Percentiles rank a stretch among this genome's conserved stretches.
Conservation (phyloP, 2,329 filamentous ascomycete species). For the Scedosporium boydii region DNA sequence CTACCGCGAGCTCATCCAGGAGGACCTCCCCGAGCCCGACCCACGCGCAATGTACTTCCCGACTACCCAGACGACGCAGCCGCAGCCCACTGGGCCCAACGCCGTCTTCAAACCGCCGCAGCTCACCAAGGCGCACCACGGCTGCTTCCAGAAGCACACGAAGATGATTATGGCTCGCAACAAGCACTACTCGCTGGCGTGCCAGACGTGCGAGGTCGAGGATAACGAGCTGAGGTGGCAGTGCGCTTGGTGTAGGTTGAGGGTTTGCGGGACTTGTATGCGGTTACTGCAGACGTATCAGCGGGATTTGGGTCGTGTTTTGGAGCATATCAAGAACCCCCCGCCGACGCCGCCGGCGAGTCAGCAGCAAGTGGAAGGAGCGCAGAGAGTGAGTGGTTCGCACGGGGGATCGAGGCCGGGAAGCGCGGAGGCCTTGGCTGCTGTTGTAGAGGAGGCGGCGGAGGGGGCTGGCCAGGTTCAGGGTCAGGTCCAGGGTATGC, state of each 20-base stretch:
- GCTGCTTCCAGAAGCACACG: conserved; percentile 38
- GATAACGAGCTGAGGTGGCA: conserved; percentile 35
- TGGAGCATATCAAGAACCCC: conserved; percentile 19
- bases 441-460: not conserved
- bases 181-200: conserved; percentile 39
- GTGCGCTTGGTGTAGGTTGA: conserved; percentile 41
- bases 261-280: conserved; percentile 40
- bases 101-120: conserved; percentile 31
- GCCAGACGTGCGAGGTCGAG: conserved; percentile 39
- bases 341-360: conserved; percentile 10
- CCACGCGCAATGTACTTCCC: conserved; percentile 28
- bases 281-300: conserved; percentile 29
- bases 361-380: conserved; percentile 13
- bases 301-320: conserved; percentile 31
- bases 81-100: conserved; percentile 17
- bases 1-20: conserved; percentile 28
- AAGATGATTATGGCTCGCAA: conserved; percentile 40
- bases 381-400: conserved; percentile 4
- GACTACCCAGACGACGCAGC: conserved; percentile 16
- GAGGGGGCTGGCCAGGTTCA: not conserved
- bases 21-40: conserved; percentile 22
- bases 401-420: not conserved
- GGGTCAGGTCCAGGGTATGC: not conserved
- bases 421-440: not conserved
- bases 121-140: conserved; percentile 32